A percentile compares a stretch with the other conserved stretches of the same genome.
Evolutionary conservation across 371 early-diverging fungal genomes (phyloP).

Genomic region (Apophysomyces variabilis): DNA sequence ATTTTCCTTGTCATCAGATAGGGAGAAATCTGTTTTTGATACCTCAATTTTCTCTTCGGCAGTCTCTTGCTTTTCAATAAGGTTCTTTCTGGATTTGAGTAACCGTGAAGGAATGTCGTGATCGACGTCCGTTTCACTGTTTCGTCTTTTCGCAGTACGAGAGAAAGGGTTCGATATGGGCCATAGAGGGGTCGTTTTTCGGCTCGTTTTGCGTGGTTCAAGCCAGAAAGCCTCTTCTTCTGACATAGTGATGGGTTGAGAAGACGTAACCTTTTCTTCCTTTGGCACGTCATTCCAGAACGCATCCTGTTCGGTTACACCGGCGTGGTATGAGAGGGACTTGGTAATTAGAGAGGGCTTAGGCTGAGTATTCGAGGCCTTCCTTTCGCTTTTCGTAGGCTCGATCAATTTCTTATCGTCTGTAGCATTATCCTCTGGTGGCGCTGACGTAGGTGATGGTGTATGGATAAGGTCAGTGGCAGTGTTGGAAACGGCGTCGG

Average conservation of each 20-base stretch:
- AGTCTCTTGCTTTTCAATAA: neutral
- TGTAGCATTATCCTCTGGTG: neutral
- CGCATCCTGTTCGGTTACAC: neutral
- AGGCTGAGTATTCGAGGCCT: neutral
- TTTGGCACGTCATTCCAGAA: conserved; percentile 5
- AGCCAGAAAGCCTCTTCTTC: conserved; percentile 11
- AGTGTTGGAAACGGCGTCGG: neutral
- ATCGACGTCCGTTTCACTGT: neutral
- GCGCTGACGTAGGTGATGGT: neutral
- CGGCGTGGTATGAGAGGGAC: neutral
- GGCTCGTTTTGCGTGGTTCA: conserved; percentile 1
- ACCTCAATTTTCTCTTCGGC: neutral
- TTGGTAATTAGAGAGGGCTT: neutral
- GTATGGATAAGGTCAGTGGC: neutral
- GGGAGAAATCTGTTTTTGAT: neutral
- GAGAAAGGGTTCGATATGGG: conserved; percentile 1
- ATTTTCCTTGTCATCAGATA: conserved; percentile 4
- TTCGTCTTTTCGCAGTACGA: conserved; percentile 1
- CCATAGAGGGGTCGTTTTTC: neutral
- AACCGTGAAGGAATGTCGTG: neutral
- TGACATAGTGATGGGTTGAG: neutral
- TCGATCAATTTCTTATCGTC: neutral
- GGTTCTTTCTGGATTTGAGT: neutral
- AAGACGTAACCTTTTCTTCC: neutral
- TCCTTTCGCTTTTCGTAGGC: neutral